Conservation (phyloP, 2,329 filamentous ascomycete species). For the Aspergillus alliaceus region DNA sequence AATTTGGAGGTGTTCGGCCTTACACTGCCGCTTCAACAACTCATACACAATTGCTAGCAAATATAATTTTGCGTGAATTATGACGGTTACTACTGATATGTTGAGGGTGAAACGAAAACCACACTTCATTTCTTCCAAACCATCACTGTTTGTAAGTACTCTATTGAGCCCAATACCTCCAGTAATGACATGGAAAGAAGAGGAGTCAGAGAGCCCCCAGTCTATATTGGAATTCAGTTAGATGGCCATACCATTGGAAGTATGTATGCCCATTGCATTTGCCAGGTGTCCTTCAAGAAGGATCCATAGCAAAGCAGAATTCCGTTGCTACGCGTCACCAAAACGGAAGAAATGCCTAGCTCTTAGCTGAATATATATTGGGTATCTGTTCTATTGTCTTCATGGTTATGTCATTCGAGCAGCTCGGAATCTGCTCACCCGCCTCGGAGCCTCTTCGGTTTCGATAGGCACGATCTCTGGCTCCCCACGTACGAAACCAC, state of each 20-base stretch:
- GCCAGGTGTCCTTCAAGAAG: background rate
- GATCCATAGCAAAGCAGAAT: background rate
- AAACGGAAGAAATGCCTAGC: background rate
- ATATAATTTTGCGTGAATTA: background rate
- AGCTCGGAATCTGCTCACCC: constrained; percentile 50
- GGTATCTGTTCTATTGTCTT: constrained; percentile 17
- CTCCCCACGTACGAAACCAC: constrained; percentile 76
- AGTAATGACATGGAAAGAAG: constrained; percentile 15
- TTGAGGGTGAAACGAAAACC: constrained; percentile 42
- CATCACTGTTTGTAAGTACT: constrained; percentile 23
- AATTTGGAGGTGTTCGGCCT: background rate
- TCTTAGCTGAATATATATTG: constrained; percentile 6
- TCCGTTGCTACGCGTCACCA: constrained; percentile 5
- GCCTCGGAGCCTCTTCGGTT: constrained; percentile 53
- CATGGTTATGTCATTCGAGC: constrained; percentile 39
- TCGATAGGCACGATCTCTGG: constrained; percentile 67
- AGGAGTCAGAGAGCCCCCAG: constrained; percentile 39
- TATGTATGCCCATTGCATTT: constrained; percentile 15
- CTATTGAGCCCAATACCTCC: constrained; percentile 23
- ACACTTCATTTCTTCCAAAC: constrained; percentile 21
- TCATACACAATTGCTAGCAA: background rate
- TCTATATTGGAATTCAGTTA: constrained; percentile 31
- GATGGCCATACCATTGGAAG: constrained; percentile 19
- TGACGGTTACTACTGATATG: constrained; percentile 15
- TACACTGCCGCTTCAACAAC: background rate